phyloP scores from a whole-genome alignment of 1,284 basidiomycete genomes.

The Pterula multifida region DNA sequence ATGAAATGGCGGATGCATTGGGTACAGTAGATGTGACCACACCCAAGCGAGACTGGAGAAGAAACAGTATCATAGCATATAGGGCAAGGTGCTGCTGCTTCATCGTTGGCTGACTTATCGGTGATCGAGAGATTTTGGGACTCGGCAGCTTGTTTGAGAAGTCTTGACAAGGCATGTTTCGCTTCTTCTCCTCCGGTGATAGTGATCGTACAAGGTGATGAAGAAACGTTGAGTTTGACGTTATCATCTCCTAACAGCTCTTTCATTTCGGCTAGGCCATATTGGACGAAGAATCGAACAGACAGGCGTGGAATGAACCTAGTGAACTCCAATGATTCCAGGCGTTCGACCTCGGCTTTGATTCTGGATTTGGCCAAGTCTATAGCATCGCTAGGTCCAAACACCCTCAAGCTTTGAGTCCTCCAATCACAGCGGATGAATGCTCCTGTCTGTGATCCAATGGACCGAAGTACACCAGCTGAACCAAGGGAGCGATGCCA shows the following conservation, averaged over 20 bases:
- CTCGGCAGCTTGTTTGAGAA: constrained; percentile 16
- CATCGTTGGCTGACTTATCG: background rate
- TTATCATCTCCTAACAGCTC: constrained; percentile 25
- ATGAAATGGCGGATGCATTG: constrained; percentile 47
- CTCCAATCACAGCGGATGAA: background rate
- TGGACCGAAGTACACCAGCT: background rate
- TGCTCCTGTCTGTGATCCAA: background rate
- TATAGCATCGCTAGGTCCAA: background rate
- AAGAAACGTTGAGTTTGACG: constrained; percentile 22
- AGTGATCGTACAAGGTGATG: constrained; percentile 18
- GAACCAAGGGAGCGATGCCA: constrained; percentile 27
- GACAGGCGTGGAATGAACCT: background rate
- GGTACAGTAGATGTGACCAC: constrained; percentile 57
- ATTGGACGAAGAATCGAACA: background rate
- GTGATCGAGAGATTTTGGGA: constrained; percentile 6
- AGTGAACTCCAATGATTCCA: constrained; percentile 1
- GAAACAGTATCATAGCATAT: constrained; percentile 46
- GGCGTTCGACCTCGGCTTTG: background rate
- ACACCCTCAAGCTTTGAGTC: background rate
- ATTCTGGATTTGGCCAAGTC: background rate
- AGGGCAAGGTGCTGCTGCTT: constrained; percentile 42
- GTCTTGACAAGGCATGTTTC: constrained; percentile 24
- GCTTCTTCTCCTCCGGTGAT: constrained; percentile 20
- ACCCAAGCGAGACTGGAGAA: constrained; percentile 38
- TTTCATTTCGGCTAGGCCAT: constrained; percentile 16